A percentile compares a stretch with the other conserved stretches of the same genome.
These are phyloP conservation scores for Ascochyta pisi DNA, from an alignment of 2,329 filamentous ascomycete species.

Conservation along the genomic window DNA sequence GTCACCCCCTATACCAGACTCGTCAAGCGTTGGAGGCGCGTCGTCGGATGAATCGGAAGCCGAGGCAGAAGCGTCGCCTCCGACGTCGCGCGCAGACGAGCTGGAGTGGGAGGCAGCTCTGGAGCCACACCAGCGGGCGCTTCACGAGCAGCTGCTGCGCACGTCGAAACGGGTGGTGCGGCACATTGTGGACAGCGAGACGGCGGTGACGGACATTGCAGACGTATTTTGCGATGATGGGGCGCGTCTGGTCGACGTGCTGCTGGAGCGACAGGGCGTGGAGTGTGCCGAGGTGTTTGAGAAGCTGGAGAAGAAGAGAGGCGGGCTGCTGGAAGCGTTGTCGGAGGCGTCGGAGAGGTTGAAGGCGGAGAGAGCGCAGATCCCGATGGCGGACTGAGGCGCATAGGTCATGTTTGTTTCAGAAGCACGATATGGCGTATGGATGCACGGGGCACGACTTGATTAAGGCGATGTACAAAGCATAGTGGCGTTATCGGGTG, in stretches of 20 bases:
- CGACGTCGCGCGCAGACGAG: slow-evolving; percentile 38
- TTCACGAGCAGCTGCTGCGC: slow-evolving; percentile 50
- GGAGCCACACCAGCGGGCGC: slow-evolving; percentile 47
- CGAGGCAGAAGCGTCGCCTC: slow-evolving; percentile 24
- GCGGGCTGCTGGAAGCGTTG: slow-evolving; percentile 25
- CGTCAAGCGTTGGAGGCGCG: slow-evolving; percentile 37
- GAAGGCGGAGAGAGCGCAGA: slow-evolving; percentile 16
- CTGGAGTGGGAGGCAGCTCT: slow-evolving; percentile 50
- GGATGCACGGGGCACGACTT: too few relatives aligned
- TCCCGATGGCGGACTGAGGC: background rate
- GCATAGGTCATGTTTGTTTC: too few relatives aligned
- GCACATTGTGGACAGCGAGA: slow-evolving; percentile 57
- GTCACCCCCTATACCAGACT: slow-evolving; percentile 29
- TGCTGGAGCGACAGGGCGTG: slow-evolving; percentile 51
- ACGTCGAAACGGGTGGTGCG: slow-evolving; percentile 53
- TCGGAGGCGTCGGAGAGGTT: slow-evolving; percentile 18
- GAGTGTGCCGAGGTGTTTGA: slow-evolving; percentile 41
- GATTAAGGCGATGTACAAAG: too few relatives aligned
- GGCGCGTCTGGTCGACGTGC: slow-evolving; percentile 51
- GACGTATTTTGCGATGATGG: slow-evolving; percentile 55
- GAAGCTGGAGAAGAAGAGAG: slow-evolving; percentile 34
- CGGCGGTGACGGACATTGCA: slow-evolving; percentile 53
- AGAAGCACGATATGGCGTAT: too few relatives aligned
- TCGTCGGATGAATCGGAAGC: slow-evolving; percentile 32
- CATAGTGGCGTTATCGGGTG: too few relatives aligned